Evolutionary conservation across 2,329 filamentous ascomycete species (phyloP).

Genomic region (Myriosclerotinia curreyana): DNA sequence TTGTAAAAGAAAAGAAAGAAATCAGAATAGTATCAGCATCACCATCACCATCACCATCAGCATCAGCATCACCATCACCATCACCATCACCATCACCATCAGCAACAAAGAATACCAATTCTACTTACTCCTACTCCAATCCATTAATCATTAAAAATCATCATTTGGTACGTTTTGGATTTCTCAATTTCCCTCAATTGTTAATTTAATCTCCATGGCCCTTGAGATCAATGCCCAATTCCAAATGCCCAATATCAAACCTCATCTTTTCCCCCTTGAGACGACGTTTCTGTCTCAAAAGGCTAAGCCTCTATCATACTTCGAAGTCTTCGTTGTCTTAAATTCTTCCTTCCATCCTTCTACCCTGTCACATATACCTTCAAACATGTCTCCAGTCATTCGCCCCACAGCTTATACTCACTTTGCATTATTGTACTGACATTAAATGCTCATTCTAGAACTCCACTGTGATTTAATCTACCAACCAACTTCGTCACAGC

Average conservation of each 20-base stretch:
- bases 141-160: conserved; percentile 15
- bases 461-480: conserved; percentile 22
- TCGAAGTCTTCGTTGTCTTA: conserved; percentile 15
- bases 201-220: conserved; percentile 8
- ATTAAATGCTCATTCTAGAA: conserved; percentile 24
- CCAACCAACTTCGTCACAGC: conserved; percentile 18
- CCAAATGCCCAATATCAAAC: conserved; percentile 6
- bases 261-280: conserved; percentile 10
- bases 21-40: not conserved
- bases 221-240: not conserved
- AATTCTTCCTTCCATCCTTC: conserved; percentile 16
- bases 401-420: conserved; percentile 16
- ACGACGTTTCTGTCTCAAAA: conserved; percentile 16
- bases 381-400: not conserved
- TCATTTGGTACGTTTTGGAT: conserved; percentile 24
- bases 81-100: not conserved
- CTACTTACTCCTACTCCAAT: conserved; percentile 11
- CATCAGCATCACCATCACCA: not conserved
- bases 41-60: not conserved
- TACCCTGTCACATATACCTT: conserved; percentile 14
- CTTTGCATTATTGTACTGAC: conserved; percentile 21
- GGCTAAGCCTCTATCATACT: not conserved
- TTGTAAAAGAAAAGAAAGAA: not conserved
- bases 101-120: conserved; percentile 5
- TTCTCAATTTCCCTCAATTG: conserved; percentile 15